Base-by-base conservation (phyloP, 768 basidiomycete genomes). In the Macrolepiota fuliginosa region DNA sequence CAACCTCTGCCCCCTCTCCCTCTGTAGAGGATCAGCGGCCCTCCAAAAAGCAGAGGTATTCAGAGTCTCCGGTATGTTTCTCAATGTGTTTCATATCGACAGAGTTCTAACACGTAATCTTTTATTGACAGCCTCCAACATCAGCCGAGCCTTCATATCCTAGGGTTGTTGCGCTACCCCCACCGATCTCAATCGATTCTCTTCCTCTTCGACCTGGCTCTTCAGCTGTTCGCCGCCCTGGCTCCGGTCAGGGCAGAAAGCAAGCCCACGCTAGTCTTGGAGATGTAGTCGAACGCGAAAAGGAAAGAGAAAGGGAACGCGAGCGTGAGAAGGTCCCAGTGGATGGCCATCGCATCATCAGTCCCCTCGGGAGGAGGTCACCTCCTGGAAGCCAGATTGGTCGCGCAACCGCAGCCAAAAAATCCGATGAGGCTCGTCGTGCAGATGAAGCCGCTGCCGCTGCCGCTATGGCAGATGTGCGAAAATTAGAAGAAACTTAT, bases 381-480 rank as follows among this genome's bases (percentile, higher is more conserved):
- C 80, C 83, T 55, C 81, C 81, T 1, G 81, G 81, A n/a, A 82
- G 81, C 63, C 72, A 75, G 49, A 70, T 72, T 36, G 81, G 81
- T 19, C 70, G 81, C 56, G 79, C 79, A 24, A 79, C 78, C 57
- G 79, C 80, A 25, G 76, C 78, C 7, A 71, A 78, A 58, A 82
- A 80, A 65, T 73, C 76, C 22, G 81, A 80, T 49, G 79, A 74
- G 22, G 65, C 59, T 54, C 59, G 59, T 2, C 59, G 59, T 45
- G 59, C 52, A 24, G 59, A 61, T 12, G 59, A 61, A 35, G 59
- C 59, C 35, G 52, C 59, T 25, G 53, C 59, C 15, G 59, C 52
- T 2, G 59, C 59, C 24, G 59, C 52, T 15, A 61, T 61, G 15
- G 52, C 52, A 22, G 52, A 47, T 10, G 52, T 54, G n/a, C 52